Evolutionary conservation across 2,329 filamentous ascomycete genomes (phyloP), one percentile per base, ranked within the genome.

Genomic region (Neonectria coccinea): DNA sequence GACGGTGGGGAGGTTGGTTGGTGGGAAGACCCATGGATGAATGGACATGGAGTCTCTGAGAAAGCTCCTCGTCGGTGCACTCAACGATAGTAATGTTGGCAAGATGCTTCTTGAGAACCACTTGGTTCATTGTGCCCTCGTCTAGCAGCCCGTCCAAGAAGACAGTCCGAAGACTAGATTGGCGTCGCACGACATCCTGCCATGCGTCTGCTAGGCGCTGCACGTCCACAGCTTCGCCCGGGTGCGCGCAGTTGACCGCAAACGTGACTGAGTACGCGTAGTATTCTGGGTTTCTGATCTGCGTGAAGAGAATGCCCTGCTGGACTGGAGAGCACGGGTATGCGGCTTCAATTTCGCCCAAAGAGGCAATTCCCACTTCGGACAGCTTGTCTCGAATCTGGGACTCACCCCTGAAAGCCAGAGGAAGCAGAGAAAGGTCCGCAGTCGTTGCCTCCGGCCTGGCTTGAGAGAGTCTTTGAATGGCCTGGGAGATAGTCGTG

Each of bases 191-290:
- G 0, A 75, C 70, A 2, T 25, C 42, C 11, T 61, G 55, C 73
- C 73, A 75, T 0, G 73, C 68, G 4, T 65, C 42, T 5, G 18
- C 29, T 0, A 75, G 53, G 0, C 61, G 65, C 12, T 56, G 14
- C 0, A 58, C 39, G 4, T 70, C 57, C 0, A 72, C 52, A 0
- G 0, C 0, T 3, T 42, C 44, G 4, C 18, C 52, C 0, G 48
- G 1, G 2, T 36, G 14, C 2, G 14, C 20, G 1, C 14, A 20
- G 0, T 59, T 54, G 0, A 70, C 65, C 0, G 60, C 51, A 48
- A 74, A 73, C 0, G 45, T 70, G 51, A 70, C 51, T 0, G 71
- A 73, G 55, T 73, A 72, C 2, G 70, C 58, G 36, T 72, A 73
- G 14, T 65, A 64, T 1, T 52, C 55, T 3, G 71, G 54, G 12